Evolutionary conservation across 2,329 filamentous ascomycete species (phyloP), one percentile per base, ranked within the genome.

Genomic region (Aspergillus phoenicis): DNA sequence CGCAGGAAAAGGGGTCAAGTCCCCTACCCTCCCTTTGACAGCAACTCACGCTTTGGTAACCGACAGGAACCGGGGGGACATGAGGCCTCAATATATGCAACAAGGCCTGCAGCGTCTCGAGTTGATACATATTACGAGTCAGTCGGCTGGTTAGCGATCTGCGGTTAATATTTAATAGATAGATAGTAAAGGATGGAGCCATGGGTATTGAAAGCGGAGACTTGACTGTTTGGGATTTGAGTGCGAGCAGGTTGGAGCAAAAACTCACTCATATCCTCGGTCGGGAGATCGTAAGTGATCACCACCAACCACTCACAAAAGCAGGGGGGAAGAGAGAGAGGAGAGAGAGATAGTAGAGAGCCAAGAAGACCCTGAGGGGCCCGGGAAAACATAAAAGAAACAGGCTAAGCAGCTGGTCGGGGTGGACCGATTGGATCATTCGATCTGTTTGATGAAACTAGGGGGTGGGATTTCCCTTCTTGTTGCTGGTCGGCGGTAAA

Each of bases 361-460:
- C 26, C 53, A 57, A 33, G 39, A 56, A 41, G 36, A 59, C 53
- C 53, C 53, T 56, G 53, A 47, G 53, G 26, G 30, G 53, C 43
- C 28, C 28, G 28, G n/a, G 13, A 47, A 20, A 56, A 56, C 43
- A 30, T 30, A 33, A 56, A 43, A 13, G 26, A 26, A 56, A 56
- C 17, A 39, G 30, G 20, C 26, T 20, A 56, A 43, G 38, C 28
- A 22, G 28, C 20, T 10, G 39, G 41, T 30, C 36, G 53, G 53
- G 43, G 57, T 59, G 57, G 57, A 59, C 43, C 57, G 62, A 62
- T 41, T 51, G 38, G 59, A 61, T 62, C 62, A 62, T 60, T 62
- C 60, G 62, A 64, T 64, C 60, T 57, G 26, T 53, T 53, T 24
- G 22, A 28, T 59, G 62, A 61, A 59, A 64, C 62, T 64, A 64